Evolutionary conservation across 768 basidiomycete species (phyloP), one percentile per base, ranked within the genome.

Genomic region (Serendipita indica): DNA sequence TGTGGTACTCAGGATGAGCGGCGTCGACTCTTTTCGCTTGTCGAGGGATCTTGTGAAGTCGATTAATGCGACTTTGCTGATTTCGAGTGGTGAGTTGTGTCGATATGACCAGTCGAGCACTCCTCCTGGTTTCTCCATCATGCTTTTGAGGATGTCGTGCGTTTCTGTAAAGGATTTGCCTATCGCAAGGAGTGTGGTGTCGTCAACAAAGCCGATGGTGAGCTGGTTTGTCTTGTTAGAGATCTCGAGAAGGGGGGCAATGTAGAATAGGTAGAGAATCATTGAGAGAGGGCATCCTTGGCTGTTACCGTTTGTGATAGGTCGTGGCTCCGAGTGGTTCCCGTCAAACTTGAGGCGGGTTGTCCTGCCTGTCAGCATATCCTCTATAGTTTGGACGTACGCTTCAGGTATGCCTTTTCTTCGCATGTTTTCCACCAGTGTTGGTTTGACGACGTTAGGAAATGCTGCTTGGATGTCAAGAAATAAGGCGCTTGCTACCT

Each of bases 401-500:
- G 64, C 52, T 0, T 5, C 16, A 1, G 64, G 63, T 20, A 65
- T 33, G 3, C 62, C 39, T 13, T 43, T 4, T 25, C 30, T 35
- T 1, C 63, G 43, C 28, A 63, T 39, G 61, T 61, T 60, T 2
- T 67, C 5, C 69, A 70, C 0, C 10, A 63, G 59, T n/a, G 22
- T 25, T 25, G 49, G 45, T 13, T 14, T n/a, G 2, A 18, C 32
- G 16, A 68, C 69, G 60, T 70, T 75, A 0, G 72, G 75, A 62
- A 75, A 77, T 1, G 75, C 73, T 0, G 70, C 75, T 63, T 74
- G 65, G 0, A 77, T 68, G 60, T 78, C 74, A 0, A 76, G 67
- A 64, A 73, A 75, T 0, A 76, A 69, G 0, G 68, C 64, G 0
- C 68, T 68, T 0, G 63, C 72, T 0, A 76, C 75, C 16, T 72